A percentile compares a stretch with the other conserved stretches of the same genome.
These are phyloP conservation scores for Hypericum androsaemum DNA, from an alignment of 345 rosid genomes.

Conservation along the genomic window DNA sequence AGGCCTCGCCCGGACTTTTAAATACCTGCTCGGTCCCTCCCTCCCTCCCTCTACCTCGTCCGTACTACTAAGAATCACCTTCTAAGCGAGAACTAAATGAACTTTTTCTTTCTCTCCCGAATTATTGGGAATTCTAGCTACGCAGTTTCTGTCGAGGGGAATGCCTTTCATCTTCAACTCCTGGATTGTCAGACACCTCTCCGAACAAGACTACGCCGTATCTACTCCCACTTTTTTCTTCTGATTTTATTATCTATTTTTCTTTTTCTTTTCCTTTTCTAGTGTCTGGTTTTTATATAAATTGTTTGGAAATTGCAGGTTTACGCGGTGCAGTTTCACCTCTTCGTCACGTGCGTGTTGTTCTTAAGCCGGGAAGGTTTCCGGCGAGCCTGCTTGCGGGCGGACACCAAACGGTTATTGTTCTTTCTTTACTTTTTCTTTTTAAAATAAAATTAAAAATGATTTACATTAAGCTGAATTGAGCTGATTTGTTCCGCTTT, in stretches of 20 bases:
- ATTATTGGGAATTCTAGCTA: slow-evolving; percentile 48
- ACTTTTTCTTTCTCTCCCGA: too few species aligned
- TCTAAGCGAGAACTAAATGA: neutral
- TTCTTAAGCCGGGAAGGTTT: slow-evolving; percentile 96
- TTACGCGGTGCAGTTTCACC: slow-evolving; percentile 82
- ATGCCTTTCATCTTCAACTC: slow-evolving; percentile 81
- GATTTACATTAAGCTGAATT: too few species aligned
- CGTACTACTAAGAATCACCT: neutral
- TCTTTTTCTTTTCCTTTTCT: too few species aligned
- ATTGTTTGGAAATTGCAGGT: slow-evolving; percentile 47
- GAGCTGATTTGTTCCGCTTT: too few species aligned
- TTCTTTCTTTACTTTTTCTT: neutral
- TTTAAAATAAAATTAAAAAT: too few species aligned
- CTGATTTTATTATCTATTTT: too few species aligned
- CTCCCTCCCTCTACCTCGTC: neutral
- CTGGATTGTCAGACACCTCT: slow-evolving; percentile 79
- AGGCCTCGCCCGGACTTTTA: slow-evolving; percentile 21
- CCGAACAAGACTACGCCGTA: slow-evolving; percentile 75
- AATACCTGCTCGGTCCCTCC: slow-evolving; percentile 19
- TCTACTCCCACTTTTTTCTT: neutral
- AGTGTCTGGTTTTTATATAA: too few species aligned
- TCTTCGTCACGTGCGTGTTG: slow-evolving; percentile 76
- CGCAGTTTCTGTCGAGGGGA: slow-evolving; percentile 78
- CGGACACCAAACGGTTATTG: slow-evolving; percentile 52
- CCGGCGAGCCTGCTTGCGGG: slow-evolving; percentile 83